Percentiles rank a stretch among this genome's conserved stretches.
These are phyloP conservation scores for Aureobasidium namibiae DNA, from an alignment of 2,329 filamentous ascomycete genomes.

Conservation along the genomic window DNA sequence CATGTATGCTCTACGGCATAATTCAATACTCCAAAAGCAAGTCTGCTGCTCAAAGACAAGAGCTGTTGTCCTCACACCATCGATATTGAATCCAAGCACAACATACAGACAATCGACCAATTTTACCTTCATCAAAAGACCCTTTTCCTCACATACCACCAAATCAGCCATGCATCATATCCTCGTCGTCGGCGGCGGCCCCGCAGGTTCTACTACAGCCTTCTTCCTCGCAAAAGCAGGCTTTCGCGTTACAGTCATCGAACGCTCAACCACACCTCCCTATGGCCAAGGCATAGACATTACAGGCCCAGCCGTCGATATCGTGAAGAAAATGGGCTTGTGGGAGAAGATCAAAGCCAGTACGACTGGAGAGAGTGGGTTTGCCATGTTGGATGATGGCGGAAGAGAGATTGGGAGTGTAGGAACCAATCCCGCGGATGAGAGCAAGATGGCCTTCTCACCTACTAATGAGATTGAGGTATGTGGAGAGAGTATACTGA, in stretches of 20 bases:
- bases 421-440: background rate
- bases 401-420: constrained; percentile 14
- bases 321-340: constrained; percentile 22
- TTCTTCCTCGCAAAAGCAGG: constrained; percentile 20
- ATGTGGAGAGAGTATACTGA: background rate
- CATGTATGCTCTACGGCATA: background rate
- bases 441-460: background rate
- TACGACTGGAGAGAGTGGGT: constrained; percentile 22
- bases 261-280: constrained; percentile 15
- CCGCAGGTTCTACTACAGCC: constrained; percentile 20
- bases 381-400: constrained; percentile 21
- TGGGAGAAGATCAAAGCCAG: constrained; percentile 19
- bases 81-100: background rate
- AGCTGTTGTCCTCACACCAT: background rate
- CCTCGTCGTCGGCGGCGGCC: constrained; percentile 20
- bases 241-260: constrained; percentile 19
- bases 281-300: constrained; percentile 25
- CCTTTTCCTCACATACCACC: background rate
- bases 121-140: background rate
- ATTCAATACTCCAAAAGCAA: background rate
- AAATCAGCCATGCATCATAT: background rate
- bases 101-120: too few species aligned
- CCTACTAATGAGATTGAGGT: constrained; percentile 7
- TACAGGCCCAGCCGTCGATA: constrained; percentile 19
- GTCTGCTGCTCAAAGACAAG: background rate